A percentile compares a stretch with the other conserved stretches of the same genome.
Conservation (phyloP, 129 eudicot species). For the Flaveria ramosissima region DNA sequence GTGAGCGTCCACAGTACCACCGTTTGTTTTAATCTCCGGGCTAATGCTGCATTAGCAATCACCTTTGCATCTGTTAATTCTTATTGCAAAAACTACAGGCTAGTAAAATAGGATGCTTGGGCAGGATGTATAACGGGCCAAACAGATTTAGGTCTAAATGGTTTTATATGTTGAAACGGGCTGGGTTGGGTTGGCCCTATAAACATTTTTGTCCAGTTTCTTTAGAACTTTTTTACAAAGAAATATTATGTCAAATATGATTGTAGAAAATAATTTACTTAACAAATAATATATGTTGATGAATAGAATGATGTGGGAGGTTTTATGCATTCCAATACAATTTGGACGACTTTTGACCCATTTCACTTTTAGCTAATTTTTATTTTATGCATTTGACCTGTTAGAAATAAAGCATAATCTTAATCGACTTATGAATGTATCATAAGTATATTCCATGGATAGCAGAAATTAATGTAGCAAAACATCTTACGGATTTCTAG, state of each 20-base stretch:
- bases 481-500: constrained; percentile 62
- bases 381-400: not conserved
- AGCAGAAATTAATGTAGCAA: not conserved
- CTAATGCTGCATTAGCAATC: constrained; percentile 55
- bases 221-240: not conserved
- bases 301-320: not conserved
- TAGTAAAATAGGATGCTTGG: not conserved
- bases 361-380: not conserved
- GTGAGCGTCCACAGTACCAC: constrained; percentile 44
- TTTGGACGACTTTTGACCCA: not conserved
- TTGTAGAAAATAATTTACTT: not conserved
- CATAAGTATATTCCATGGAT: not conserved
- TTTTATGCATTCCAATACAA: not conserved
- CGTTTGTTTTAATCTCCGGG: constrained; percentile 44
- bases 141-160: not conserved
- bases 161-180: not conserved
- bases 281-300: not conserved
- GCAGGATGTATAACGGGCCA: not conserved
- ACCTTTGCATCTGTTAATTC: constrained; percentile 11
- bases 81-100: constrained; percentile 19
- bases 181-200: not conserved
- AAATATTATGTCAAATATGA: not conserved
- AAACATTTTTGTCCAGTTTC: not conserved
- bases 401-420: not conserved
- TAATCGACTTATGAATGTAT: not conserved